A percentile compares a stretch with the other conserved stretches of the same genome.
These are phyloP conservation scores for Eucalyptus shirleyi DNA, from an alignment of 345 rosid species.

Conservation along the genomic window DNA sequence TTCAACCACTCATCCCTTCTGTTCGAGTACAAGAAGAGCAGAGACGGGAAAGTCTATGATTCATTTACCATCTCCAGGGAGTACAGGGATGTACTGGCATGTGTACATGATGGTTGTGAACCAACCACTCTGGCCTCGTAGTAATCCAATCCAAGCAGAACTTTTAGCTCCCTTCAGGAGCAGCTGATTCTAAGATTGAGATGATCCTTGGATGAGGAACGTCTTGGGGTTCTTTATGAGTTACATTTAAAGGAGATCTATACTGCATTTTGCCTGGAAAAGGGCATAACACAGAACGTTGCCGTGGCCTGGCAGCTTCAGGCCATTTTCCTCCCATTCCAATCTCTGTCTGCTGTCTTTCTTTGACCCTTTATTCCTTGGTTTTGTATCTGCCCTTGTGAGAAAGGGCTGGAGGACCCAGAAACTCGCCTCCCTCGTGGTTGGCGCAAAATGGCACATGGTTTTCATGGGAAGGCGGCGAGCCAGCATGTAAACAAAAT, in stretches of 20 bases:
- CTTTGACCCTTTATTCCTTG: background rate
- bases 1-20: constrained; percentile 58
- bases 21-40: constrained; percentile 84
- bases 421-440: background rate
- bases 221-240: background rate
- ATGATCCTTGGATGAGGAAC: background rate
- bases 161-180: background rate
- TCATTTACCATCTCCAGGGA: constrained; percentile 34
- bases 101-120: constrained; percentile 10
- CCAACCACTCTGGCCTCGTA: constrained; percentile 7
- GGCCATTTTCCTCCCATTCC: background rate
- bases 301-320: background rate
- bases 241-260: background rate
- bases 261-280: background rate
- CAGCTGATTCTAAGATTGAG: background rate
- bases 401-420: background rate
- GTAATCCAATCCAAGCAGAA: background rate
- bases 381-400: background rate
- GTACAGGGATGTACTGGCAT: constrained; percentile 30
- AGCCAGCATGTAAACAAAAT: too few relatives aligned
- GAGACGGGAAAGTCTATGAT: constrained; percentile 34
- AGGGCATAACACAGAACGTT: background rate
- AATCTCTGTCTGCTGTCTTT: background rate
- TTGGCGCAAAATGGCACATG: background rate
- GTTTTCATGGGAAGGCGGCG: background rate